A percentile compares a stretch with the other conserved stretches of the same genome.
phyloP scores from a whole-genome alignment of 148 eudicot species.

The Persicaria tinctoria region DNA sequence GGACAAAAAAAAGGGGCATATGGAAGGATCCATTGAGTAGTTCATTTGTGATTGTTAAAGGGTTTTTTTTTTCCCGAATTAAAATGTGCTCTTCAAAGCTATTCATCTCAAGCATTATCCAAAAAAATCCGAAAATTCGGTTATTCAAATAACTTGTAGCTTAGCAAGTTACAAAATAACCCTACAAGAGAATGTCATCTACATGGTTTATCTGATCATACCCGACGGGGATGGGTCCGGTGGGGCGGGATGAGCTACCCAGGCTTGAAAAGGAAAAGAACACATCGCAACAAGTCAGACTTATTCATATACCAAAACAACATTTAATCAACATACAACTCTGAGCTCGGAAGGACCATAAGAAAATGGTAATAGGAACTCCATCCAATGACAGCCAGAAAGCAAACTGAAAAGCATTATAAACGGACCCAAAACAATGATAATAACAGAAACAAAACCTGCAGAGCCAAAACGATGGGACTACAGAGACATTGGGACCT shows the following conservation, averaged over 20 bases:
- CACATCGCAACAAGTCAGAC: neutral
- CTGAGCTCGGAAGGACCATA: neutral
- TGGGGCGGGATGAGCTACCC: no score
- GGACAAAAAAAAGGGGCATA: neutral
- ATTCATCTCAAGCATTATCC: neutral
- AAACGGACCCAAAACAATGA: neutral
- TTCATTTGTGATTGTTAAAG: no score
- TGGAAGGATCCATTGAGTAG: no score
- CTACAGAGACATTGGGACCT: neutral
- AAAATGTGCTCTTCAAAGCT: neutral
- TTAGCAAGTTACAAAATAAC: no score
- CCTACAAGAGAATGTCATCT: no score
- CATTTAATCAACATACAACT: neutral
- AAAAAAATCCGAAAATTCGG: no score
- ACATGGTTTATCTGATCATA: no score
- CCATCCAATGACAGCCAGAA: slow-evolving; percentile 5
- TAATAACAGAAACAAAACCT: neutral
- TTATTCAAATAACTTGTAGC: no score
- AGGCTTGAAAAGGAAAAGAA: no score
- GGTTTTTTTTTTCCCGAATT: neutral
- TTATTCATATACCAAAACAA: neutral
- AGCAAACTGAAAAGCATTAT: neutral
- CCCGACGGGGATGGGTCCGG: no score
- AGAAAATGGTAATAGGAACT: neutral
- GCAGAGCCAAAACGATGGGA: neutral